Conservation (phyloP, 108 stramenopile species). For the Cylindrotheca fusiformis region DNA sequence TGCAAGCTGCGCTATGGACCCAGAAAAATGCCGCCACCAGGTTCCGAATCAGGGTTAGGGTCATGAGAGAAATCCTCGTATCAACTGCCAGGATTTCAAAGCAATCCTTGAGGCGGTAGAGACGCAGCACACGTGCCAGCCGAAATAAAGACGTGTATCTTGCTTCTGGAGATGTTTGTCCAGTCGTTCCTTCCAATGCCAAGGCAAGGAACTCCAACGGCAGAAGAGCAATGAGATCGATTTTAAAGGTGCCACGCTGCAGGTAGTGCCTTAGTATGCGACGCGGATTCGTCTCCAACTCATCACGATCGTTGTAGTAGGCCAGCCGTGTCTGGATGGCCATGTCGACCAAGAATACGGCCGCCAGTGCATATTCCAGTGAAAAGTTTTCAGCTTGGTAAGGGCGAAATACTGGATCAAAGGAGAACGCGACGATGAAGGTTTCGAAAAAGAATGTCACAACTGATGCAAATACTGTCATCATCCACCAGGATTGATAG, state of each 20-base stretch:
- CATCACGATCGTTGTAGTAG: constrained; percentile 38
- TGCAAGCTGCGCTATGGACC: constrained; percentile 54
- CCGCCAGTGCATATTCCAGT: constrained; percentile 33
- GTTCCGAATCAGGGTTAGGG: constrained; percentile 53
- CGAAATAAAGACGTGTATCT: constrained; percentile 36
- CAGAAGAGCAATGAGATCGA: constrained; percentile 59
- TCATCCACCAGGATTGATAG: constrained; percentile 63
- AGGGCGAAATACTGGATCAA: constrained; percentile 7
- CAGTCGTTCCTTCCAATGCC: constrained; percentile 29
- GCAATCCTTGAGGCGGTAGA: constrained; percentile 45
- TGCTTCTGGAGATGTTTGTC: constrained; percentile 1
- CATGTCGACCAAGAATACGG: constrained; percentile 52
- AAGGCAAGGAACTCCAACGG: constrained; percentile 49
- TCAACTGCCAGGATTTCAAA: constrained; percentile 48
- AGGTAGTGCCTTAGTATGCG: constrained; percentile 41
- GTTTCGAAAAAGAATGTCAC: constrained; percentile 52
- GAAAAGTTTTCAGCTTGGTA: neutral
- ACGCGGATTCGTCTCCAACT: constrained; percentile 25
- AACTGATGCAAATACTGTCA: constrained; percentile 46
- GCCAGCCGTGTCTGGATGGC: constrained; percentile 55
- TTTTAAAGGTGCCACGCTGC: constrained; percentile 41
- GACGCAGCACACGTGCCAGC: constrained; percentile 40
- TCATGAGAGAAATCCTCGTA: constrained; percentile 40
- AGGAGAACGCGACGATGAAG: constrained; percentile 51
- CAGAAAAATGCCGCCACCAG: constrained; percentile 40